Base-by-base conservation (phyloP, 331 rosid genomes). In the Erythrophleum ivorense region DNA sequence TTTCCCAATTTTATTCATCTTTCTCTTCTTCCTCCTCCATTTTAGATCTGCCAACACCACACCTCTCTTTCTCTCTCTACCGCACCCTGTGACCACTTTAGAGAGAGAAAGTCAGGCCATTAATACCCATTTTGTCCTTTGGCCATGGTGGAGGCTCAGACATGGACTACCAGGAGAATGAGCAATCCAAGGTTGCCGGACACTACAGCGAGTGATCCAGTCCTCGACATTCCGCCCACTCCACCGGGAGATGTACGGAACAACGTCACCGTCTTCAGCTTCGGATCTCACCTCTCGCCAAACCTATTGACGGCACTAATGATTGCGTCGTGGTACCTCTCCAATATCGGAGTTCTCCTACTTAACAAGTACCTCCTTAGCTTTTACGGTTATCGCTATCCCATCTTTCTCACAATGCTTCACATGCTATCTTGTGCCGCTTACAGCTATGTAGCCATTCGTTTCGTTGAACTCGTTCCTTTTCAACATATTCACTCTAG, bases 141-240 rank as follows among this genome's bases (percentile, higher is more conserved):
- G 81, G 87, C 87, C 45, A 94, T 95, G 98, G 98, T 95, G 89
- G 98, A 95, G 84, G 93, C 95, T 7, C 98, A 95, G 89, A 86
- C 96, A 90, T 95, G 98, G 98, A 90, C 96, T 52, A 95, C 98
- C n/a, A 90, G 98, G 15, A 83, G 98, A 67, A 95, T 93, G 98
- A 90, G 96, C 97, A 95, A 95, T 46, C 98, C 98, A 0, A 80
- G 98, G 55, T 78, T 90, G 7, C 74, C 76, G 9, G 97, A 94
- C 77, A 66, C 82, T n/a, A 54, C 81, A 1, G 75, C 79, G 41
- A 40, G 57, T 18, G 97, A 94, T 7, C 92, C 90, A 78, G 81
- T 77, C 24, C 38, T 92, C 21, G 97, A 88, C 85, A 92, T 92
- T 70, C 92, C 97, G 29, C 79, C 83, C 12, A 90, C 92, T 1